Conservation (phyloP, 2,329 filamentous ascomycete species). For the Cordyceps cateniannulata region DNA sequence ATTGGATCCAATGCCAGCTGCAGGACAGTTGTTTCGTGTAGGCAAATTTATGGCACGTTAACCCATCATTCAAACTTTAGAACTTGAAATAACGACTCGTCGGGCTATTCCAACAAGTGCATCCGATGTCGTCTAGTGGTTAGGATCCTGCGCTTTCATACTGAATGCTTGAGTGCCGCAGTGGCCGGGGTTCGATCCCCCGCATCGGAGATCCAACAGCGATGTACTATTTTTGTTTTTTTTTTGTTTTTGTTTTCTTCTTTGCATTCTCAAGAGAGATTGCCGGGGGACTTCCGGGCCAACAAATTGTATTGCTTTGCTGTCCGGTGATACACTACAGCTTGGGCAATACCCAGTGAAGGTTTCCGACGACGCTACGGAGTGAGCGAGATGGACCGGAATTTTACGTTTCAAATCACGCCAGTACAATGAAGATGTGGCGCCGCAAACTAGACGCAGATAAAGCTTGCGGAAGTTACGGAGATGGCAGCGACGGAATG, state of each 20-base stretch:
- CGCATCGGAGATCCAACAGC: constrained; percentile 8
- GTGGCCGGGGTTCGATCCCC: constrained; percentile 12
- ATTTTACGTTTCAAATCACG: too few relatives aligned
- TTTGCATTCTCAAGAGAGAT: too few relatives aligned
- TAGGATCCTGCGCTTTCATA: constrained; percentile 12
- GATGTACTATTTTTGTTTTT: neutral
- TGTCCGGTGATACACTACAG: too few relatives aligned
- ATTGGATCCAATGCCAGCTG: too few relatives aligned
- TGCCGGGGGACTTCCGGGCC: too few relatives aligned
- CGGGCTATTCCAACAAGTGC: neutral
- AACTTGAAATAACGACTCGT: neutral
- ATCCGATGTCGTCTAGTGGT: constrained; percentile 11
- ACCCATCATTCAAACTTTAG: neutral
- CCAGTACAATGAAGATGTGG: too few relatives aligned
- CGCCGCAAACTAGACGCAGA: neutral
- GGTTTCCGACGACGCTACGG: too few relatives aligned
- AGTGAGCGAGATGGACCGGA: too few relatives aligned
- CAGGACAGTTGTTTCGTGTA: too few relatives aligned
- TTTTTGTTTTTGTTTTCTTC: neutral
- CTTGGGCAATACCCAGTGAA: too few relatives aligned
- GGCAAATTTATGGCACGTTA: too few relatives aligned
- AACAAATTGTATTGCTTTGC: too few relatives aligned
- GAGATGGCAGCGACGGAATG: neutral
- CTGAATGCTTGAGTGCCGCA: constrained; percentile 3
- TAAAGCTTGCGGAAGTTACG: neutral